Conservation (phyloP, 2,329 filamentous ascomycete species). For the Ascochyta lentis region DNA sequence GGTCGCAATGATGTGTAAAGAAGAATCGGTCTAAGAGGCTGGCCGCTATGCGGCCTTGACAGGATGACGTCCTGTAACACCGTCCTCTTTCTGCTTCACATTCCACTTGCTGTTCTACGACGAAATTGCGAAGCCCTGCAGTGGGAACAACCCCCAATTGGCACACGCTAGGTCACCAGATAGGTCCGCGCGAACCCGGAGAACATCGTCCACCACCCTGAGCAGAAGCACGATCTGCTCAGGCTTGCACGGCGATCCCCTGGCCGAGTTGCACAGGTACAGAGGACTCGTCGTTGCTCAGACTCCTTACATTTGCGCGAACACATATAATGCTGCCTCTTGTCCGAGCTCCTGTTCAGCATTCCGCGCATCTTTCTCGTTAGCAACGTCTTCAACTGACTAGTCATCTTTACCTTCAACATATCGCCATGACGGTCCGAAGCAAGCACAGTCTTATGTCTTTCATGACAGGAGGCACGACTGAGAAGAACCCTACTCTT, state of each 20-base stretch:
- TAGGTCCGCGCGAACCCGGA: constrained; percentile 8
- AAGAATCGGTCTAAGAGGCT: neutral
- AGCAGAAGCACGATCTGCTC: constrained; percentile 15
- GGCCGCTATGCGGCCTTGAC: neutral
- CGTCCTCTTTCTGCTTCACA: constrained; percentile 5
- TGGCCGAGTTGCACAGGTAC: constrained; percentile 11
- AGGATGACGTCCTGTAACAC: constrained; percentile 15
- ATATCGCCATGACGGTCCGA: constrained; percentile 11
- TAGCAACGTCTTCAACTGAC: neutral
- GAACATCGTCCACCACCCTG: constrained; percentile 9
- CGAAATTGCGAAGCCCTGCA: constrained; percentile 17
- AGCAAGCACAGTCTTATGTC: constrained; percentile 20
- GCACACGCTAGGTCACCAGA: constrained; percentile 17
- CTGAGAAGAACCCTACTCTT: constrained; percentile 14
- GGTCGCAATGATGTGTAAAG: constrained; percentile 1
- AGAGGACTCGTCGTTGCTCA: constrained; percentile 1
- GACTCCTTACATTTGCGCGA: constrained; percentile 15
- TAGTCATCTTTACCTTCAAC: neutral
- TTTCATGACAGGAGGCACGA: constrained; percentile 15
- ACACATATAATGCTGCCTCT: constrained; percentile 12
- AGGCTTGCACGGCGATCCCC: constrained; percentile 14
- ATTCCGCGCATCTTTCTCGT: neutral
- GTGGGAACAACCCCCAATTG: constrained; percentile 7
- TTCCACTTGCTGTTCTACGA: constrained; percentile 17
- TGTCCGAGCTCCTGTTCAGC: constrained; percentile 3